phyloP scores from a whole-genome alignment of 352 stramenopile species.

The Globisporangium paddicum region DNA sequence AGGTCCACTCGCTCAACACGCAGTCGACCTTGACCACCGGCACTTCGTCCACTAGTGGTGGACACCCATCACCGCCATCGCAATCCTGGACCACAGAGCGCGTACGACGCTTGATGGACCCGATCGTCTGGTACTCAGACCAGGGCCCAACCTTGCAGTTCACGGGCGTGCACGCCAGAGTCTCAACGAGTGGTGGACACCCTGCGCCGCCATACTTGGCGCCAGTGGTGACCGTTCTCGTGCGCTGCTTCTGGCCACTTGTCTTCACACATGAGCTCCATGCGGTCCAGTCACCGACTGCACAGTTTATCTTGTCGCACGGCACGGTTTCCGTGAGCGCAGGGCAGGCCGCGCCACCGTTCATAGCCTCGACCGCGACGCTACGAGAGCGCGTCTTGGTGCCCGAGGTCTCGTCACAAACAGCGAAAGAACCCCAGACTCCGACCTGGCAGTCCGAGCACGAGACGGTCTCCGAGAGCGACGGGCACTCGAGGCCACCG shows the following conservation, averaged over 20 bases:
- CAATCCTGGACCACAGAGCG: not conserved
- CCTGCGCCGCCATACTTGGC: conserved; percentile 16
- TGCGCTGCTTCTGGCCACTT: conserved; percentile 13
- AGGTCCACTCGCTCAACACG: conserved; percentile 17
- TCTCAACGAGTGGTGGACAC: conserved; percentile 21
- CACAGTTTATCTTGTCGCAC: conserved; percentile 52
- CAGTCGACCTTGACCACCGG: conserved; percentile 24
- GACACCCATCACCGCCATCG: conserved; percentile 15
- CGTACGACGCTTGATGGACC: conserved; percentile 15
- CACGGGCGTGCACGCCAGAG: conserved; percentile 16
- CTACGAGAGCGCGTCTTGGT: conserved; percentile 29
- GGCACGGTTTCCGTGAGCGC: conserved; percentile 19
- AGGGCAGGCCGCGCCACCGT: conserved; percentile 36
- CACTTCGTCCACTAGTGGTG: conserved; percentile 11
- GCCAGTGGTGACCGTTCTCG: conserved; percentile 14
- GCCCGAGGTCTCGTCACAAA: conserved; percentile 27
- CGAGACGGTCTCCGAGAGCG: conserved; percentile 28
- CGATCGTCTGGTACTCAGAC: conserved; percentile 18
- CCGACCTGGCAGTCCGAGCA: conserved; percentile 32
- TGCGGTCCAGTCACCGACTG: conserved; percentile 43
- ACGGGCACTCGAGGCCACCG: conserved; percentile 33
- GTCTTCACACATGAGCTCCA: conserved; percentile 24
- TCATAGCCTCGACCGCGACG: conserved; percentile 20
- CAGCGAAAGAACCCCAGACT: conserved; percentile 25
- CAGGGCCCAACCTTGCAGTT: conserved; percentile 21